Evolutionary conservation across 176 grass and related monocot species (phyloP).

Genomic region (Stipa capillata): DNA sequence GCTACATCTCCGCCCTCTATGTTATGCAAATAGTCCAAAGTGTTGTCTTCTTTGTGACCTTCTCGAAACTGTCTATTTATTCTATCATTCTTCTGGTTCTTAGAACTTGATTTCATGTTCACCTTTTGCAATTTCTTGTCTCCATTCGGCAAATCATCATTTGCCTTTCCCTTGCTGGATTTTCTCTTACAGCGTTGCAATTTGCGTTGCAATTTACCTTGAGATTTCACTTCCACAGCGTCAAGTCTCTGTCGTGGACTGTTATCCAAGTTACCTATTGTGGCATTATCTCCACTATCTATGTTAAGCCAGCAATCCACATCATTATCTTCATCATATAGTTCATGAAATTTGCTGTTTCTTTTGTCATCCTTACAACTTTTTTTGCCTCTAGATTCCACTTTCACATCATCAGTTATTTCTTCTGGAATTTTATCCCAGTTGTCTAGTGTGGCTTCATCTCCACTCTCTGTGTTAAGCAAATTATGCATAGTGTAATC

Average conservation of each 20-base stretch:
- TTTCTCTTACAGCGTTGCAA: conserved; percentile 41
- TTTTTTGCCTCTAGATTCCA: conserved; percentile 40
- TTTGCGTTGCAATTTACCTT: conserved; percentile 23
- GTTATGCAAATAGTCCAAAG: background rate
- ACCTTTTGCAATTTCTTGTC: conserved; percentile 26
- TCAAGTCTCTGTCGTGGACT: conserved; percentile 26
- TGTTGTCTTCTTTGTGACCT: background rate
- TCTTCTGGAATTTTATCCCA: conserved; percentile 26
- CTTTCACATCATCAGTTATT: conserved; percentile 24
- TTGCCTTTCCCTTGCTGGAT: conserved; percentile 25
- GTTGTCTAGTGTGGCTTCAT: conserved; percentile 21
- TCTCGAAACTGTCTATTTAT: conserved; percentile 12
- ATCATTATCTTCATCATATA: background rate
- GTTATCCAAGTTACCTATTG: conserved; percentile 10
- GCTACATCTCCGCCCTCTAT: conserved; percentile 28
- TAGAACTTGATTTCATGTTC: conserved; percentile 26
- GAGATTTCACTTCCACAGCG: conserved; percentile 37
- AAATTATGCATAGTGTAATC: background rate
- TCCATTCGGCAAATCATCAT: conserved; percentile 8
- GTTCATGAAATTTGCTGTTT: conserved; percentile 16
- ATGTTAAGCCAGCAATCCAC: conserved; percentile 12
- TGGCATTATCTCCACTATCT: conserved; percentile 33
- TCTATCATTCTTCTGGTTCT: conserved; percentile 28
- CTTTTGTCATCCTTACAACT: conserved; percentile 32
- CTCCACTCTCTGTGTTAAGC: conserved; percentile 9